phyloP scores from a whole-genome alignment of 2,329 filamentous ascomycete genomes.

The Nannizzia gypsea region DNA sequence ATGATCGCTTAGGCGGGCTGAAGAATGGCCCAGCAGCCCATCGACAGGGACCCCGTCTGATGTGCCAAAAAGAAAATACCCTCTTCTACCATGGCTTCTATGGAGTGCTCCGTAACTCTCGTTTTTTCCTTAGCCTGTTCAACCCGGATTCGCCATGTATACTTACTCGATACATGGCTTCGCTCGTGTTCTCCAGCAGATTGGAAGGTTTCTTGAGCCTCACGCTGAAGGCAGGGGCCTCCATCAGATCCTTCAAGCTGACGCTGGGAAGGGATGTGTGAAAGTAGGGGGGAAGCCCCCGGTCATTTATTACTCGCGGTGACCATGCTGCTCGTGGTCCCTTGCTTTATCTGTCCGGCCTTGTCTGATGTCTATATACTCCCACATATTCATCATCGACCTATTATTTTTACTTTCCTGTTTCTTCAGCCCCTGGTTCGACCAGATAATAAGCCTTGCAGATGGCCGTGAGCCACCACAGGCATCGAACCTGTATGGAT shows the following conservation, averaged over 20 bases:
- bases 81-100: not conserved
- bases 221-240: conserved; percentile 1
- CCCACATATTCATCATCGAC: too few species aligned
- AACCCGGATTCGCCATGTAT: not conserved
- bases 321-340: not conserved
- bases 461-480: not conserved
- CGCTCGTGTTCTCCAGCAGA: conserved; percentile 2
- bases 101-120: not conserved
- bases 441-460: not conserved
- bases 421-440: not conserved
- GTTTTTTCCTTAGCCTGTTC: not conserved
- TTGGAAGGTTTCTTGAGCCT: conserved; percentile 5
- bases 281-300: not conserved
- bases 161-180: not conserved
- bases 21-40: not conserved
- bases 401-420: not conserved
- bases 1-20: not conserved
- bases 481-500: not conserved
- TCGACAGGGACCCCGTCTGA: not conserved
- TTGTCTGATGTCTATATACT: not conserved
- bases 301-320: not conserved
- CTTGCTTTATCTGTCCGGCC: not conserved
- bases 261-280: not conserved
- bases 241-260: not conserved
- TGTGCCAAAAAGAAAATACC: not conserved